A percentile compares a stretch with the other conserved stretches of the same genome.
Evolutionary conservation across 768 basidiomycete genomes (phyloP).

Genomic region (Pilatotrama ljubarskyi): DNA sequence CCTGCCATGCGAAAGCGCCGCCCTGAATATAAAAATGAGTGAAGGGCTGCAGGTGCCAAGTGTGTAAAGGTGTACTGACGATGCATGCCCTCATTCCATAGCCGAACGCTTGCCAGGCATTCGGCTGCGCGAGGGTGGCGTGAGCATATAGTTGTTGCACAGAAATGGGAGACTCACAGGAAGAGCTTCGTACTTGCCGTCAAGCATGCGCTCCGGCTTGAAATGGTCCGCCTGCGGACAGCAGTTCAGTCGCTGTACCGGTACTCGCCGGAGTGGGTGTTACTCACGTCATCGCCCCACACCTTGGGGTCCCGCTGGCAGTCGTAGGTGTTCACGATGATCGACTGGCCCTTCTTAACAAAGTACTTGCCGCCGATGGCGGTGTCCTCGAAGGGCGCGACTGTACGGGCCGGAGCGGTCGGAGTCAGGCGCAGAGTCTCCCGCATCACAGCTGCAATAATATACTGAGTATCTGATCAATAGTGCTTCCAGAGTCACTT

Average conservation of each 20-base stretch:
- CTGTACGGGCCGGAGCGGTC: constrained; percentile 38
- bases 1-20: constrained; percentile 50
- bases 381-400: constrained; percentile 38
- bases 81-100: constrained; percentile 27
- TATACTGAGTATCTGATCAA: neutral
- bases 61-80: constrained; percentile 10
- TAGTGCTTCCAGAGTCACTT: too few species aligned
- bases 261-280: neutral
- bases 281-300: constrained; percentile 49
- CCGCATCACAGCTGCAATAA: constrained; percentile 38
- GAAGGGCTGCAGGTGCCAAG: neutral
- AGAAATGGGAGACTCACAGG: constrained; percentile 29
- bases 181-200: constrained; percentile 47
- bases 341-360: constrained; percentile 33
- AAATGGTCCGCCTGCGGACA: constrained; percentile 36
- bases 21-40: constrained; percentile 24
- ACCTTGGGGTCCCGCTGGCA: constrained; percentile 43
- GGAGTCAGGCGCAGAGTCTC: constrained; percentile 40
- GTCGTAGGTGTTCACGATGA: constrained; percentile 33
- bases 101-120: constrained; percentile 45
- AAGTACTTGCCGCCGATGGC: constrained; percentile 43
- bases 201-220: constrained; percentile 49
- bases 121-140: constrained; percentile 30
- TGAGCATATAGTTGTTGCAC: neutral
- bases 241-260: neutral